phyloP scores from a whole-genome alignment of 1,139 yeast species.

The Arxiozyma heterogenica region DNA sequence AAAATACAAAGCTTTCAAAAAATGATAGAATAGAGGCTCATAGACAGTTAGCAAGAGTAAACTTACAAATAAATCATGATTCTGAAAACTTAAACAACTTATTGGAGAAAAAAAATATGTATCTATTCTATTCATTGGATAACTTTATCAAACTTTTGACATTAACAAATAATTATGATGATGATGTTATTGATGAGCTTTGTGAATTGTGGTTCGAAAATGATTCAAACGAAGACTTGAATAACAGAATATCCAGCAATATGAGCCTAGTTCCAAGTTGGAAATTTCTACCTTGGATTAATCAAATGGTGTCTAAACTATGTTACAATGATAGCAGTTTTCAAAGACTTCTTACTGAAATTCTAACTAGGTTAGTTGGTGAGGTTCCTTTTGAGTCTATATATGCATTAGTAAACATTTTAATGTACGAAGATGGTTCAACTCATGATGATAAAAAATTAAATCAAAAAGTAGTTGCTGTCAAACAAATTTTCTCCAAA shows the following conservation, averaged over 20 bases:
- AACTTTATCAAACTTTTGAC: constrained; percentile 51
- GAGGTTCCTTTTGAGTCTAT: constrained; percentile 74
- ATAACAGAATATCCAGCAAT: constrained; percentile 31
- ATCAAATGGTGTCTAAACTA: constrained; percentile 72
- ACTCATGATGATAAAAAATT: constrained; percentile 33
- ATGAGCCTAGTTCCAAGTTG: constrained; percentile 42
- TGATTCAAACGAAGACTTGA: constrained; percentile 37
- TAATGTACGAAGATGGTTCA: constrained; percentile 35
- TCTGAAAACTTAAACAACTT: constrained; percentile 38
- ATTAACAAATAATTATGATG: constrained; percentile 39
- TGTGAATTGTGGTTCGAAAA: constrained; percentile 81
- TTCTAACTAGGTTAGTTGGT: constrained; percentile 44
- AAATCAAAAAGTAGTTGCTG: constrained; percentile 43
- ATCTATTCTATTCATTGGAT: constrained; percentile 48
- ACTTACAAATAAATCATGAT: constrained; percentile 44
- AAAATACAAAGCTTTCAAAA: constrained; percentile 34
- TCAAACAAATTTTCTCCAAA: constrained; percentile 39
- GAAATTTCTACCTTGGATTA: constrained; percentile 70
- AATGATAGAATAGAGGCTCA: constrained; percentile 44
- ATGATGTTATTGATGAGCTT: constrained; percentile 63
- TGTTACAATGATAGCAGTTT: constrained; percentile 42
- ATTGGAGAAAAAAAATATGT: constrained; percentile 34
- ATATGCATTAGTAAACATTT: constrained; percentile 55
- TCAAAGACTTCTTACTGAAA: constrained; percentile 43
- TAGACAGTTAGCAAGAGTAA: constrained; percentile 41